Evolutionary conservation across 2,329 filamentous ascomycete species (phyloP), one percentile per base, ranked within the genome.

Genomic region (Blastomyces gilchristii): DNA sequence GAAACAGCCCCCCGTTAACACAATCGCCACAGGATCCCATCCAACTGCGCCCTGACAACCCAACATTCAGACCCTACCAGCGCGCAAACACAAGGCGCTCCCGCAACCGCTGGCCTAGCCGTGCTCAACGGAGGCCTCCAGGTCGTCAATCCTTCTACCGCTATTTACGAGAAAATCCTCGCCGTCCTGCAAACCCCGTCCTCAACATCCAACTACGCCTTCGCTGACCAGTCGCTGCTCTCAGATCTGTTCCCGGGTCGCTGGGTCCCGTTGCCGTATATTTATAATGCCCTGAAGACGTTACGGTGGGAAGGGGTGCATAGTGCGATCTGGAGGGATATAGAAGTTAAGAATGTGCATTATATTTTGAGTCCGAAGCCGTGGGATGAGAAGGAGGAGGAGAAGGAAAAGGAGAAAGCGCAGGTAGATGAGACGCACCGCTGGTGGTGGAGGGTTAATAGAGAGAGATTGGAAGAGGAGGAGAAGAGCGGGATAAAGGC

Each of bases 211-310:
- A 71, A 72, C 62, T 86, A 85, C 68, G 82, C 85, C 60, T 87
- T 87, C 68, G 81, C 83, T 34, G 83, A 86, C 66, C 83, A 86
- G 69, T 82, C 79, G 49, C 76, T 83, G 58, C 77, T 86, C 3
- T 79, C 80, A n/a, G 83, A 85, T 65, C 66, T 84, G 12, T 86
- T 85, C 70, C 70, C 77, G 39, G 81, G 80, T 0, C 78, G 83
- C 28, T 86, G 83, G 83, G 82, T 85, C 5, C 74, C 79, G 2
- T 70, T 86, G 61, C 83, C 83, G 18, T 86, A 86, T 67, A 79
- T 80, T 8, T 86, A 86, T 73, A 86, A 86, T 69, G 83, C 83
- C 52, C 72, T 86, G 59, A 85, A 84, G 75, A 84, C 83, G n/a
- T 64, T 85, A 71, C 73, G 83, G 62, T 80, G 77, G 75, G 72